Percentiles rank a stretch among this genome's conserved stretches.
Conservation (phyloP, 768 basidiomycete genomes). For the Mycena indigotica region DNA sequence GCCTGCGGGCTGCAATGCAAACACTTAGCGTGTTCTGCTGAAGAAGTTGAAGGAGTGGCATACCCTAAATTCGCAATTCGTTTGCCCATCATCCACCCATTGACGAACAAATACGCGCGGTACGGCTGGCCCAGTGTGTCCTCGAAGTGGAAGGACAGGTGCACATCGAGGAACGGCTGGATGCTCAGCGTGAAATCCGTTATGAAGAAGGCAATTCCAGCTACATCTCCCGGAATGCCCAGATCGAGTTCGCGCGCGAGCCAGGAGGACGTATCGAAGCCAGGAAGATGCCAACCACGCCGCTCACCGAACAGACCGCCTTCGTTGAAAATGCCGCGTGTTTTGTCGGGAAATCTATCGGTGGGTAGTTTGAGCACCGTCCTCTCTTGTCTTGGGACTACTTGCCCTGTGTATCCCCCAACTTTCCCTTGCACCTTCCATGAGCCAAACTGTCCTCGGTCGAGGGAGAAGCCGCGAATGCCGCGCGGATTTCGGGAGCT, state of each 20-base stretch:
- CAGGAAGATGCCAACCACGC: slow-evolving; percentile 74
- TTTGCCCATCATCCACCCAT: slow-evolving; percentile 92
- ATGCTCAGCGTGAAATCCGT: slow-evolving; percentile 70
- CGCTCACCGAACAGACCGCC: slow-evolving; percentile 75
- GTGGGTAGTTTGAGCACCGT: background rate
- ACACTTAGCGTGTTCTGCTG: slow-evolving; percentile 4
- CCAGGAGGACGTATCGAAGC: slow-evolving; percentile 69
- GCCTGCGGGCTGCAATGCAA: slow-evolving; percentile 59
- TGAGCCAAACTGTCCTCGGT: slow-evolving; percentile 55
- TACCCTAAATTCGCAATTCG: slow-evolving; percentile 71
- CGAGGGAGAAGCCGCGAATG: slow-evolving; percentile 74
- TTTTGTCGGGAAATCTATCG: slow-evolving; percentile 73
- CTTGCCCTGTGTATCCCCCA: slow-evolving; percentile 68
- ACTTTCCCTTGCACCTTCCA: slow-evolving; percentile 81
- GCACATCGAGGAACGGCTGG: slow-evolving; percentile 61
- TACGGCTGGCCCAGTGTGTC: slow-evolving; percentile 63
- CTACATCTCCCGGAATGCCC: slow-evolving; percentile 56
- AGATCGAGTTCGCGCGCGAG: slow-evolving; percentile 51
- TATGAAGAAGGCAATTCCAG: slow-evolving; percentile 83
- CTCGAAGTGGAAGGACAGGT: slow-evolving; percentile 73
- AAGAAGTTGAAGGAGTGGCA: slow-evolving; percentile 25
- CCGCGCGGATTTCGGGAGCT: slow-evolving; percentile 75
- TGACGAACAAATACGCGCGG: slow-evolving; percentile 73
- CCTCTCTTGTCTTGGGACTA: slow-evolving; percentile 12
- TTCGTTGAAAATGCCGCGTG: slow-evolving; percentile 69